Base-by-base conservation (phyloP, 768 basidiomycete species). In the Pleurotus djamor region DNA sequence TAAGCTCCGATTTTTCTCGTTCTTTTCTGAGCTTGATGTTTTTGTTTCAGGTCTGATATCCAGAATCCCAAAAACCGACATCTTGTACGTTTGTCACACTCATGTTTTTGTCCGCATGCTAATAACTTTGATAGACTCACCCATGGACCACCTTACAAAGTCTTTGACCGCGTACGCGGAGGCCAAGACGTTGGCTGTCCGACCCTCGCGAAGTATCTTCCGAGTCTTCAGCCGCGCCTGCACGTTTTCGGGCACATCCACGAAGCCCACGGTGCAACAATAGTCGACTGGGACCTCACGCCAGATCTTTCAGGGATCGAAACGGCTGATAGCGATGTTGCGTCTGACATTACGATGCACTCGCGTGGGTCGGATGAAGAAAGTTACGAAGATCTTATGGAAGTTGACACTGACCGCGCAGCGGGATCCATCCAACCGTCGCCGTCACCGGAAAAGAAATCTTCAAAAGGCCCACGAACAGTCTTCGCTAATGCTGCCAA, bases 171-270 rank as follows among this genome's bases (percentile, higher is more conserved):
- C 52, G 79, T 75, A 2, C 68, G 52, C 1, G 51, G 54, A 10
- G 75, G 76, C 0, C 68, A 69, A 3, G 56, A 73, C 17, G 83
- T 69, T 0, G 88, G 88, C 0, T 90, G 88, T 61, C 60, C 72
- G 44, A 69, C 70, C 5, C 79, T 90, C 14, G 68, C 75, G 16
- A 72, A 65, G 5, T 73, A 71, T 43, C 66, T 83, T 2, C 65
- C 76, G 2, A 67, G 68, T 4, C 66, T 83, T 21, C 73, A 71
- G 4, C 78, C 78, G 4, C 74, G 77, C 10, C 63, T 83, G 21
- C 81, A 83, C 61, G 65, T 83, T 54, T 87, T 83, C 63, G 88
- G 88, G 1, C 88, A 89, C 59, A 88, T 90, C 55, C 88, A 90
- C 65, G 88, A 88, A 67, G 83, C 76, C 0, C 78, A 77, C 17